These are phyloP conservation scores for Kluyveromyces lactis DNA, from an alignment of 805 yeast species.

Conservation along the genomic window DNA sequence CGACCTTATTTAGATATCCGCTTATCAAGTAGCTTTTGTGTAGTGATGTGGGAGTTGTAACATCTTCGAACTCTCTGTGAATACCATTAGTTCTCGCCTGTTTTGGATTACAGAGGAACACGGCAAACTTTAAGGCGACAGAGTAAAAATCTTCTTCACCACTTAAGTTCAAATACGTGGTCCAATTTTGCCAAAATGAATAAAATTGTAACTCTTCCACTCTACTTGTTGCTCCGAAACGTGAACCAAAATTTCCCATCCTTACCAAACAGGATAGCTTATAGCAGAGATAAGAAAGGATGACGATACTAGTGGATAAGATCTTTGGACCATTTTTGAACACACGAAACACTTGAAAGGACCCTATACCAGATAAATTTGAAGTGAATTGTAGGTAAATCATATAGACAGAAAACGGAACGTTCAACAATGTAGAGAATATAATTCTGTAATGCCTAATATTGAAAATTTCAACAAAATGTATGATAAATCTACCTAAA, in stretches of 20 bases:
- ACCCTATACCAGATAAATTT: constrained; percentile 39
- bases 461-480: constrained; percentile 50
- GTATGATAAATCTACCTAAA: constrained; percentile 51
- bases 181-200: constrained; percentile 24
- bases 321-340: constrained; percentile 52
- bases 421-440: constrained; percentile 54
- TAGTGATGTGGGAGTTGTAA: constrained; percentile 14
- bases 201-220: constrained; percentile 21
- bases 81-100: constrained; percentile 16
- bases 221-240: constrained; percentile 7
- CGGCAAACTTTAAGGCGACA: constrained; percentile 17
- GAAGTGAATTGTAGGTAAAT: constrained; percentile 28
- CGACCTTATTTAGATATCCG: constrained; percentile 15
- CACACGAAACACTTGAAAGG: neutral
- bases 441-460: constrained; percentile 48
- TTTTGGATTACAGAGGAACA: constrained; percentile 18
- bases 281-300: constrained; percentile 47
- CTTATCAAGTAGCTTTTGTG: constrained; percentile 16
- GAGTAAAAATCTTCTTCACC: constrained; percentile 27
- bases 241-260: constrained; percentile 22
- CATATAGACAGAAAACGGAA: constrained; percentile 42
- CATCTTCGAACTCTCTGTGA: constrained; percentile 20
- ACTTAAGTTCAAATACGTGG: constrained; percentile 22
- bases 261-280: constrained; percentile 52
- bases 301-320: constrained; percentile 40